Evolutionary conservation across 305 asterid genomes (phyloP), one percentile per base, ranked within the genome.

Genomic region (Fraxinus paxiana): DNA sequence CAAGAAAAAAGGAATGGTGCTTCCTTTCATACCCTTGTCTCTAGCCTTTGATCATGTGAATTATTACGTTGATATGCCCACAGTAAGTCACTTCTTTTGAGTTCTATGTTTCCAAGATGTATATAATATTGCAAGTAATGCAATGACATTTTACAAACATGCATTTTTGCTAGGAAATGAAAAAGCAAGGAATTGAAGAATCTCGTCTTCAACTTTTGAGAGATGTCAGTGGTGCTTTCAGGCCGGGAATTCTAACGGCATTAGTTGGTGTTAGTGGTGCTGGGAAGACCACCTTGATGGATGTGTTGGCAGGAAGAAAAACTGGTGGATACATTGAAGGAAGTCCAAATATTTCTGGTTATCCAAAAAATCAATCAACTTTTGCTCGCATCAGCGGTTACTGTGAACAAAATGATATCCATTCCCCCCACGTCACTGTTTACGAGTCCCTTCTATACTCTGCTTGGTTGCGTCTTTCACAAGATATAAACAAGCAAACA

Each of bases 251-350:
- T 77, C 86, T 96, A 15, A 94, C 99, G 7, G 98, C 99, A 37
- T 87, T 96, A 84, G 97, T 96, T 41, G 99, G 99, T 38, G 95
- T 94, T 17, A 93, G 98, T 88, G 99, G 98, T 46, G 97, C 99
- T 28, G 99, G 99, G 3, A 96, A 96, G 90, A 96, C 99, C 20
- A 96, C 99, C 0, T 77, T 96, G 82, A 92, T 95, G 99, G 99
- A 94, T 77, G 99, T 96, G 34, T 87, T 96, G 87, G 99, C 99
- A 0, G 99, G 98, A 79, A 85, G 99, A 59, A 96, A 96, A 83
- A 96, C 99, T 0, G 93, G 97, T 12, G 99, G 99, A 72, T 83
- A 86, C 75, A 86, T 92, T 34, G 97, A 94, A 89, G 98, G 98
- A 82, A 88, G 67, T 79, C 88, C 94, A 84, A 91, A 81, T 70